These are phyloP conservation scores for Suillus variegatus DNA, from an alignment of 768 basidiomycete species.

Conservation along the genomic window DNA sequence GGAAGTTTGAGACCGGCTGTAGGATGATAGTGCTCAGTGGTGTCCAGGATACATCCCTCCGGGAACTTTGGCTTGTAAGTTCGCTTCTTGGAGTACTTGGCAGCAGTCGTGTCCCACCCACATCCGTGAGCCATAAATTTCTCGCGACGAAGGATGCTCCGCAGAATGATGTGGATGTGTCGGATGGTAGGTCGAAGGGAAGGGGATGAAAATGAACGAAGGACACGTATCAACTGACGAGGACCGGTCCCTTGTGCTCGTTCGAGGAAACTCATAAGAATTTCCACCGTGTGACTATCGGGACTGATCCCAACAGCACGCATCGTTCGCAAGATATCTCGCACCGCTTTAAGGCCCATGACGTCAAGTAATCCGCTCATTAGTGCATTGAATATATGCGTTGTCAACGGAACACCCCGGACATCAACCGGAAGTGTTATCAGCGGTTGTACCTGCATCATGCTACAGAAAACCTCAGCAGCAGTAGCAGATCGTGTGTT, in stretches of 20 bases:
- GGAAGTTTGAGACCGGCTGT: constrained; percentile 45
- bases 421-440: constrained; percentile 29
- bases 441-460: constrained; percentile 20
- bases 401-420: constrained; percentile 34
- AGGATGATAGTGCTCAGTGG: constrained; percentile 46
- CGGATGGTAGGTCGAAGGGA: constrained; percentile 49
- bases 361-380: constrained; percentile 49
- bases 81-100: constrained; percentile 37
- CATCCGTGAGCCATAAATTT: constrained; percentile 43
- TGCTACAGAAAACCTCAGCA: constrained; percentile 7
- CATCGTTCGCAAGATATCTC: constrained; percentile 57
- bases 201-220: constrained; percentile 46
- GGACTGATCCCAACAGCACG: constrained; percentile 47
- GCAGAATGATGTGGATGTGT: constrained; percentile 59
- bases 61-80: constrained; percentile 16
- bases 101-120: constrained; percentile 49
- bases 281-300: constrained; percentile 54
- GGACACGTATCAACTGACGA: constrained; percentile 45
- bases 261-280: constrained; percentile 55
- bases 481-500: constrained; percentile 23
- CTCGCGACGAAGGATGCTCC: constrained; percentile 52
- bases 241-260: constrained; percentile 45
- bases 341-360: constrained; percentile 51
- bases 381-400: constrained; percentile 62
- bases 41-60: constrained; percentile 17